Evolutionary conservation across 2,329 filamentous ascomycete species (phyloP).

Genomic region (Aspergillus latus): DNA sequence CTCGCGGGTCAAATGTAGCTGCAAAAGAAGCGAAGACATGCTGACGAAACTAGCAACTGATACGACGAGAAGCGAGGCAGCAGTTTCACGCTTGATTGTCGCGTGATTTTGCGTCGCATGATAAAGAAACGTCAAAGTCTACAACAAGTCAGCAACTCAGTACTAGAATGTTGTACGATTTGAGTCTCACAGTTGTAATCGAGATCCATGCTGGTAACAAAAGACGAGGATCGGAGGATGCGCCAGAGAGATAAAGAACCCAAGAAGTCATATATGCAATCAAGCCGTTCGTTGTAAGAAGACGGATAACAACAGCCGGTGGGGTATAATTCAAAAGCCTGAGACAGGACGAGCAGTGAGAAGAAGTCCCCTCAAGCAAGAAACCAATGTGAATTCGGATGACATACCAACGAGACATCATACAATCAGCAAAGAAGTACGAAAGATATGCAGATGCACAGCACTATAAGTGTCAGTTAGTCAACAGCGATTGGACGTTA

Average conservation of each 20-base stretch:
- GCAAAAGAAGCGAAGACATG: slow-evolving; percentile 67
- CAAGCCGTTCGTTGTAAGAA: slow-evolving; percentile 70
- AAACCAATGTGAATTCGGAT: not conserved
- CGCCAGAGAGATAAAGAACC: slow-evolving; percentile 68
- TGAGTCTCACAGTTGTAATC: slow-evolving; percentile 64
- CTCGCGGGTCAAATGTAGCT: slow-evolving; percentile 63
- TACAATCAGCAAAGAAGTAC: slow-evolving; percentile 80
- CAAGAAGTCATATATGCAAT: slow-evolving; percentile 74
- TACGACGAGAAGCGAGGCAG: slow-evolving; percentile 73
- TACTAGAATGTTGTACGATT: not conserved
- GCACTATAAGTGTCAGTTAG: slow-evolving; percentile 53
- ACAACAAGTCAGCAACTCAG: slow-evolving; percentile 5
- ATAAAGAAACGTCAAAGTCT: slow-evolving; percentile 73
- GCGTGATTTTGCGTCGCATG: slow-evolving; percentile 76
- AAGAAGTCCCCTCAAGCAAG: not conserved
- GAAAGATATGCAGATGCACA: slow-evolving; percentile 74
- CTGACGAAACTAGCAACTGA: slow-evolving; percentile 74
- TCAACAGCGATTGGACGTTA: not conserved
- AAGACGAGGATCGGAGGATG: slow-evolving; percentile 67
- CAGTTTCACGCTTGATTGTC: slow-evolving; percentile 76
- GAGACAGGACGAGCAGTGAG: not conserved
- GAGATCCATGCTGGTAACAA: slow-evolving; percentile 75
- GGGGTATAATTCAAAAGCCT: slow-evolving; percentile 85
- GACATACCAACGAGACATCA: slow-evolving; percentile 76
- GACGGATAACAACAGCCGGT: slow-evolving; percentile 71